Evolutionary conservation across 768 basidiomycete genomes (phyloP), one percentile per base, ranked within the genome.

Genomic region (Dendrothele bispora): DNA sequence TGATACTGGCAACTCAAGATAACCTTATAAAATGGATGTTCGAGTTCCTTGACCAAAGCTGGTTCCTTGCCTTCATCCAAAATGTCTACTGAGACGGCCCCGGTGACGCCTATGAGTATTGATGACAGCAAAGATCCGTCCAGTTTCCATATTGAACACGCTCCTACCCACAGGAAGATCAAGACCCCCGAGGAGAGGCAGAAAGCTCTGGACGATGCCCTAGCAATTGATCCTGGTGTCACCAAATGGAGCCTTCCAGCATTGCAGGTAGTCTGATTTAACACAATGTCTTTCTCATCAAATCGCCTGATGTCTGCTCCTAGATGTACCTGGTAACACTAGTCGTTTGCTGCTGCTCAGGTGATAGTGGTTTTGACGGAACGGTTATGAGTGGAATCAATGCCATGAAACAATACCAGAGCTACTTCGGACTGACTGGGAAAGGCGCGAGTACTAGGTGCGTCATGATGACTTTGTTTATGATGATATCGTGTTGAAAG

Each of bases 321-420:
- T 51, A 75, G 74, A 61, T 76, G 60, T 77, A 77, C 46, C 58
- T 77, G 41, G 62, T 75, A 38, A 73, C 74, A n/a, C 58, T 79
- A 26, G 62, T 72, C 14, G 69, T 70, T 10, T 77, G 73, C 48
- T 77, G 70, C 55, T 79, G 77, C 54, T 72, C 75, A 3, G 75
- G 76, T 20, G 76, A 78, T 58, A 75, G 67, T 49, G 78, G 78
- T 6, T 79, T 80, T 50, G 79, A 80, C 56, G 73, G 74, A 10
- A 80, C 79, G 73, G 75, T 78, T 48, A 79, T 79, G 78, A 69
- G 73, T 21, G 73, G 75, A 39, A 73, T 79, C 57, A 79, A 80
- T 54, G 69, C 69, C 43, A 79, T 79, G 77, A 48, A 55, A 29
- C 71, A 74, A 45, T 74, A 73, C 50, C 77, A 78, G 50, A 35